phyloP scores from a whole-genome alignment of 164 flowering plant genomes.

The Chimonanthus salicifolius region DNA sequence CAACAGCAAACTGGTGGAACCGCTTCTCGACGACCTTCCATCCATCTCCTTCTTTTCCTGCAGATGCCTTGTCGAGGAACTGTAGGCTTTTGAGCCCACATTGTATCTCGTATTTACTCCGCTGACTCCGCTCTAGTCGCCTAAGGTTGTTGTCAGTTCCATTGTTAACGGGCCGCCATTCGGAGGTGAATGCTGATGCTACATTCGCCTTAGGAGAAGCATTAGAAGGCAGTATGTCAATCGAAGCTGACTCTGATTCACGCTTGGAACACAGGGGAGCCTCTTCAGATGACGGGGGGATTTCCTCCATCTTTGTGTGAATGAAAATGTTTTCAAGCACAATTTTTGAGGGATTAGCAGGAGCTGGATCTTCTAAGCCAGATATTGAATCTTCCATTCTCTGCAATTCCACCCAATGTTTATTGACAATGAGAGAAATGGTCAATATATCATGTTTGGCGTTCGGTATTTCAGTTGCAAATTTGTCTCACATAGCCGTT shows the following conservation, averaged over 20 bases:
- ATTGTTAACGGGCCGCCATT: neutral
- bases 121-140: neutral
- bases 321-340: conserved; percentile 28
- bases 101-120: neutral
- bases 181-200: neutral
- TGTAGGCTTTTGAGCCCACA: conserved; percentile 60
- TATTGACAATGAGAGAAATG: no score
- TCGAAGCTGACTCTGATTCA: conserved; percentile 8
- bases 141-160: conserved; percentile 10
- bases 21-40: conserved; percentile 74
- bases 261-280: neutral
- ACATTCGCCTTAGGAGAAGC: neutral
- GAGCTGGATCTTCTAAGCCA: neutral
- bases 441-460: neutral
- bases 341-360: conserved; percentile 33
- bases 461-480: neutral
- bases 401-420: neutral
- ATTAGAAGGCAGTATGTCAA: neutral
- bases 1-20: conserved; percentile 43
- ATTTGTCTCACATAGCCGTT: no score
- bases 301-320: conserved; percentile 27
- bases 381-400: neutral
- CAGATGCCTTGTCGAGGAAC: conserved; percentile 56
- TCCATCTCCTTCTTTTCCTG: conserved; percentile 68
- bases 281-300: conserved; percentile 24